Percentiles rank a stretch among this genome's conserved stretches.
phyloP scores from a whole-genome alignment of 192 early-diverging fungal genomes.

The Allomyces javanicus region DNA sequence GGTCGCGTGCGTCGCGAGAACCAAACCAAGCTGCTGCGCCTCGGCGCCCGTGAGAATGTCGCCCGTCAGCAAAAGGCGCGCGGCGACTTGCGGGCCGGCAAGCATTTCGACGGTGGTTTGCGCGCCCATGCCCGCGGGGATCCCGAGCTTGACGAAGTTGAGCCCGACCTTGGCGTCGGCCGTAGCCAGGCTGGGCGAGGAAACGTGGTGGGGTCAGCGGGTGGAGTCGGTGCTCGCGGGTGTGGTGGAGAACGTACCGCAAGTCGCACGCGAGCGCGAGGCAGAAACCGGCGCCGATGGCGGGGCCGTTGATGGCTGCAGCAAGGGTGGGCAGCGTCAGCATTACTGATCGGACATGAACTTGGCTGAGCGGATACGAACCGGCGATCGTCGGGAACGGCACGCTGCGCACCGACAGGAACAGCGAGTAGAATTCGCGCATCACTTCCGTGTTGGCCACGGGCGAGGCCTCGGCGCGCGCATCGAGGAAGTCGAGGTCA shows the following conservation, averaged over 20 bases:
- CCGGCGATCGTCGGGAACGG: conserved; percentile 7
- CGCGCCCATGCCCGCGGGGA: conserved; percentile 13
- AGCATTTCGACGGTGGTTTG: conserved; percentile 11
- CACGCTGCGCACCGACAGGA: conserved; percentile 8
- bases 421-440: conserved; percentile 12
- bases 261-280: conserved; percentile 10
- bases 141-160: conserved; percentile 11
- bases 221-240: too few relatives aligned
- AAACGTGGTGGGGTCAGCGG: too few relatives aligned
- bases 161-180: conserved; percentile 8
- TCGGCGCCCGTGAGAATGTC: conserved; percentile 5
- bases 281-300: conserved; percentile 12
- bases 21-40: not conserved
- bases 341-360: too few relatives aligned
- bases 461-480: conserved; percentile 2
- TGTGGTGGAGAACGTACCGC: not conserved
- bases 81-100: conserved; percentile 12
- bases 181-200: conserved; percentile 1
- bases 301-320: conserved; percentile 8
- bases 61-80: conserved; percentile 14
- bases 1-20: not conserved
- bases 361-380: not conserved
- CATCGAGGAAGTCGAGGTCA: conserved; percentile 9
- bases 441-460: conserved; percentile 9
- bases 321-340: too few relatives aligned